Base-by-base conservation (phyloP, 805 yeast genomes). In the Schizosaccharomyces osmophilus region DNA sequence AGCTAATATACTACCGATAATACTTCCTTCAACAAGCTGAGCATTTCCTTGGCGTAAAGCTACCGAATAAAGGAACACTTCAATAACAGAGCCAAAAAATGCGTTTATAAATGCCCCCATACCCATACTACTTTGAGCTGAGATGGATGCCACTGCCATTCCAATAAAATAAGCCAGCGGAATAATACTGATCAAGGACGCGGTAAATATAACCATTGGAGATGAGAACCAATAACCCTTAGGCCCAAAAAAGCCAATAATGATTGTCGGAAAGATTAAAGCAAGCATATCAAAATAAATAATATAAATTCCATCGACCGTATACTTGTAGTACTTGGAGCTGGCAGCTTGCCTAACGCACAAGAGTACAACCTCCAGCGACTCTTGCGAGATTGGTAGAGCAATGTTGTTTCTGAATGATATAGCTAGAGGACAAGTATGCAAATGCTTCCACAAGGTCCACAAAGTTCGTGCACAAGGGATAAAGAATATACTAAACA, bases 101-200 rank as follows among this genome's bases (percentile, higher is more conserved):
- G 98, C 98, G 71, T 93, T 93, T 67, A 93, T 88, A 0, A 89
- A 96, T 0, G 98, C 98, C 74, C 97, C 97, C 63, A 93, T 82
- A 36, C 97, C 97, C 98, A 93, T 93, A 0, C 97, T 89, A 0
- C 97, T 87, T 73, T 93, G 98, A 0, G 98, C 97, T 5, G 95
- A 85, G 63, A 93, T 93, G 1, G 97, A 89, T 0, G 98, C 98
- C n/a, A 93, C 98, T 5, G 97, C 97, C 72, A 90, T 97, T 3
- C 98, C 98, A 67, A 93, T 89, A 72, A 88, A 93, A 69, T 93
- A 90, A 0, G 98, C 97, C 65, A 93, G 75, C 5, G 98, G 98
- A 45, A 93, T 79, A 63, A 93, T 87, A 1, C 96, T 85, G 59
- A 85, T 76, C 63, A 93, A 73, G 70, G 96, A 85, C 19, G 87